A percentile compares a stretch with the other conserved stretches of the same genome.
These are phyloP conservation scores for Podaxis mareebaensis DNA, from an alignment of 768 basidiomycete genomes.

Conservation along the genomic window DNA sequence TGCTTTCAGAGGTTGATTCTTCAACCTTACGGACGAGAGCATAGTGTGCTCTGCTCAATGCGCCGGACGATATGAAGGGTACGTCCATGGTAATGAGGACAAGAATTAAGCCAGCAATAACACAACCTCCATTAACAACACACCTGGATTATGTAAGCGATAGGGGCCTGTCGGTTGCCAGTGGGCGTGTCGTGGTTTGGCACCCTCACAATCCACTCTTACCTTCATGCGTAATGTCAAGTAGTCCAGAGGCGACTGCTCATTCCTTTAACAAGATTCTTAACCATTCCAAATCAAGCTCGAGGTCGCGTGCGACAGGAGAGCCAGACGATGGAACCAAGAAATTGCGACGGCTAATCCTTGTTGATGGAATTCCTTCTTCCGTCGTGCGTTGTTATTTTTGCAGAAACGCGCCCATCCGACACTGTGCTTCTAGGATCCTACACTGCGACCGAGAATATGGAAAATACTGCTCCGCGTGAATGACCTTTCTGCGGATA, in stretches of 20 bases:
- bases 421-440: slow-evolving; percentile 49
- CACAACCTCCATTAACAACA: neutral
- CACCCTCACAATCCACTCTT: slow-evolving; percentile 2
- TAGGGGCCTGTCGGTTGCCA: neutral
- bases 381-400: slow-evolving; percentile 51
- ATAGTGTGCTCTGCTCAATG: slow-evolving; percentile 75
- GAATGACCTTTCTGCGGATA: slow-evolving; percentile 73
- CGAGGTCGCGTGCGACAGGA: slow-evolving; percentile 61
- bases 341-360: slow-evolving; percentile 82
- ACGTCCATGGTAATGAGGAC: slow-evolving; percentile 55
- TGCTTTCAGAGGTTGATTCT: slow-evolving; percentile 51
- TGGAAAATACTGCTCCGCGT: slow-evolving; percentile 94
- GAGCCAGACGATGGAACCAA: slow-evolving; percentile 80
- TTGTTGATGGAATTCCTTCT: slow-evolving; percentile 90
- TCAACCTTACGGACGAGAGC: slow-evolving; percentile 74
- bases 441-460: slow-evolving; percentile 83
- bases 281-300: slow-evolving; percentile 62
- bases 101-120: neutral
- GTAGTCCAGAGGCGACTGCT: slow-evolving; percentile 39
- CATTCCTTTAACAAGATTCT: slow-evolving; percentile 84
- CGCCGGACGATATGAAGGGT: slow-evolving; percentile 77
- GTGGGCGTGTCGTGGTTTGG: no score
- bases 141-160: slow-evolving; percentile 5
- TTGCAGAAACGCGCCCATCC: neutral
- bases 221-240: slow-evolving; percentile 17